These are phyloP conservation scores for Alternaria dauci DNA, from an alignment of 2,329 filamentous ascomycete genomes.

Conservation along the genomic window DNA sequence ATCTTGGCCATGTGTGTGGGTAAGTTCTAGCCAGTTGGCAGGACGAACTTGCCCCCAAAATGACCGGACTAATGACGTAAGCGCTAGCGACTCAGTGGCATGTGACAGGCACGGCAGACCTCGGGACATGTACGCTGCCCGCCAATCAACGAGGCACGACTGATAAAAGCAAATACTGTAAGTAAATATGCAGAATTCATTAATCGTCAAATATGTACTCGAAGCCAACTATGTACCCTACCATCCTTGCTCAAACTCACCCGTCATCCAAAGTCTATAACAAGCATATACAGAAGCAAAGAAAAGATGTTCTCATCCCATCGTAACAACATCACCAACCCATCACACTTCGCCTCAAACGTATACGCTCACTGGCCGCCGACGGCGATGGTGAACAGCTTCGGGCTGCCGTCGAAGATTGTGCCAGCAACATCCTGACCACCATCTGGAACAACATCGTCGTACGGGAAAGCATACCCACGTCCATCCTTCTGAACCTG, in stretches of 20 bases:
- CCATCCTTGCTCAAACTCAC: background rate
- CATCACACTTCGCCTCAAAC: background rate
- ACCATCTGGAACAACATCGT: constrained; percentile 69
- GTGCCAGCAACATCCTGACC: constrained; percentile 64
- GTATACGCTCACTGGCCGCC: constrained; percentile 49
- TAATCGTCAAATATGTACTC: background rate
- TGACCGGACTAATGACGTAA: background rate
- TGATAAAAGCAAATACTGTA: fast-evolving
- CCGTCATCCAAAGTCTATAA: background rate
- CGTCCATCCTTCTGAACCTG: constrained; percentile 65
- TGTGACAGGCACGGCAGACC: background rate
- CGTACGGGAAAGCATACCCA: constrained; percentile 73
- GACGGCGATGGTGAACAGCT: constrained; percentile 57
- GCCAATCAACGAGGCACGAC: background rate
- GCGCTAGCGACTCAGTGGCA: background rate
- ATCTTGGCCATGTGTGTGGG: background rate
- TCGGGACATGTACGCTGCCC: background rate
- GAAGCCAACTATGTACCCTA: background rate
- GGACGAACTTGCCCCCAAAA: background rate
- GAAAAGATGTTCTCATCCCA: background rate
- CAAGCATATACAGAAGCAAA: background rate
- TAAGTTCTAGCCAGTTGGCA: background rate
- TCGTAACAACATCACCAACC: background rate
- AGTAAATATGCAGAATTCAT: background rate
- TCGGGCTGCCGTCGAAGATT: constrained; percentile 58